Evolutionary conservation across 306 rosid genomes (phyloP).

Genomic region (Pyrus pyrifolia): DNA sequence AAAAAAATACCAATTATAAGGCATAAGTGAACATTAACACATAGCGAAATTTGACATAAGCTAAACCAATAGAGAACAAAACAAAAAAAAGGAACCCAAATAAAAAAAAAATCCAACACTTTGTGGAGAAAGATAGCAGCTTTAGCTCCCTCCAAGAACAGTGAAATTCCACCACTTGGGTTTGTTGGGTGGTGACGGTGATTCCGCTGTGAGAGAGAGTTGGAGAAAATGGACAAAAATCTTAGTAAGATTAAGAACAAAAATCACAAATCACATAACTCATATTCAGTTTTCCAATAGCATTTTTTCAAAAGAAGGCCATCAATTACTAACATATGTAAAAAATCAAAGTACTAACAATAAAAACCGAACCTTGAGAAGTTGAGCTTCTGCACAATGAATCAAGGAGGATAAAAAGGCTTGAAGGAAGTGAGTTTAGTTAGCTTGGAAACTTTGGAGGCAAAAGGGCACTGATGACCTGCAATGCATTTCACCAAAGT

Average conservation of each 20-base stretch:
- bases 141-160: constrained; percentile 4
- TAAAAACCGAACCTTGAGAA: constrained; percentile 39
- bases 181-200: not conserved
- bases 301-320: not conserved
- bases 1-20: too few relatives aligned
- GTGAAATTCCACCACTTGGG: not conserved
- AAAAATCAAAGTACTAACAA: not conserved
- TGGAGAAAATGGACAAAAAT: too few relatives aligned
- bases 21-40: too few relatives aligned
- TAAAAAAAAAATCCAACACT: constrained; percentile 7
- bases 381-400: constrained; percentile 32
- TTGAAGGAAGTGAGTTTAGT: constrained; percentile 25
- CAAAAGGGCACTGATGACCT: constrained; percentile 1
- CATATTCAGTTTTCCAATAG: not conserved
- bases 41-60: too few relatives aligned
- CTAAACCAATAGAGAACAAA: too few relatives aligned
- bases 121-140: not conserved
- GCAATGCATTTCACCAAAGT: too few relatives aligned
- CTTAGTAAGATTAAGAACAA: not conserved
- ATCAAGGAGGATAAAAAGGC: constrained; percentile 22
- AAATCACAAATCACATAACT: not conserved
- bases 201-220: not conserved
- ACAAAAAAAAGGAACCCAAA: constrained; percentile 12
- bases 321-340: not conserved
- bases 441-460: constrained; percentile 36